These are phyloP conservation scores for Tetrapisispora phaffii DNA, from an alignment of 805 yeast genomes.

Conservation along the genomic window DNA sequence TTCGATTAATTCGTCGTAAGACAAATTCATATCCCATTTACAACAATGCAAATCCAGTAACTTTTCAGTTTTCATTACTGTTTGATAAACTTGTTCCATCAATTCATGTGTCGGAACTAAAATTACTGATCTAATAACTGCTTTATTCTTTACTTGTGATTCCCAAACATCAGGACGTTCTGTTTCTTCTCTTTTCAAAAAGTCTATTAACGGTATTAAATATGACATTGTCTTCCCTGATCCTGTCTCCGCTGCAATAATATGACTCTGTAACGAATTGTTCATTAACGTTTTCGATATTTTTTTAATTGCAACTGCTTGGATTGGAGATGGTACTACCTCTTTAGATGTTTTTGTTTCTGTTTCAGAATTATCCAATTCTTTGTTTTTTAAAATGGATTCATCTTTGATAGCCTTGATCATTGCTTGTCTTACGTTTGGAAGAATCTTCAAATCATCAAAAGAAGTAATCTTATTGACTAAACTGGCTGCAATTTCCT, in stretches of 20 bases:
- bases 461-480: constrained; percentile 51
- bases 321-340: constrained; percentile 67
- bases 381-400: constrained; percentile 30
- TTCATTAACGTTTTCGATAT: constrained; percentile 28
- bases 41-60: constrained; percentile 36
- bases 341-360: constrained; percentile 4
- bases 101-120: constrained; percentile 85
- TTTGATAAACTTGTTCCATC: constrained; percentile 62
- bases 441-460: constrained; percentile 55
- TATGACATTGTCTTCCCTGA: constrained; percentile 95
- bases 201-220: constrained; percentile 63
- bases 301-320: constrained; percentile 53
- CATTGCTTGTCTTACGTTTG: constrained; percentile 54
- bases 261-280: constrained; percentile 46
- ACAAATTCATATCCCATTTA: constrained; percentile 55
- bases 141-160: constrained; percentile 21
- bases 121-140: constrained; percentile 59
- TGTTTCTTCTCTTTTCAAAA: constrained; percentile 48
- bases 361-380: not conserved
- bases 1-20: constrained; percentile 43
- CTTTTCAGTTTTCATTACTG: constrained; percentile 28
- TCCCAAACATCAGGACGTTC: constrained; percentile 32
- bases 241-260: constrained; percentile 94
- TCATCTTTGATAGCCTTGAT: constrained; percentile 41
- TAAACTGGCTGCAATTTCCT: constrained; percentile 29